Evolutionary conservation across 2,329 filamentous ascomycete genomes (phyloP).

Genomic region (Hypoxylon sp.): DNA sequence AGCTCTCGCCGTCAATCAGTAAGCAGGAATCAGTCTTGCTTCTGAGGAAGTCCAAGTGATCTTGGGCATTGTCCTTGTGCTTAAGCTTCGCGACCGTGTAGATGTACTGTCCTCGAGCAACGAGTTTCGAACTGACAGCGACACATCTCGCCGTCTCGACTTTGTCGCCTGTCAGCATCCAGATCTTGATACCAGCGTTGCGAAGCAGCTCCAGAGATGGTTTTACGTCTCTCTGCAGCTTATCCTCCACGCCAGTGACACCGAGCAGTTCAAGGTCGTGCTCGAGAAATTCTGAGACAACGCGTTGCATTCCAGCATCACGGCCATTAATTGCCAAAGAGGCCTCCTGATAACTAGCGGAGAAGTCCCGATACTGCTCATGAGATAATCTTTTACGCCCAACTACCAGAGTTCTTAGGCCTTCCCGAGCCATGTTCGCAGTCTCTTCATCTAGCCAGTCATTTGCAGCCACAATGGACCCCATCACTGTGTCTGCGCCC

Average conservation of each 20-base stretch:
- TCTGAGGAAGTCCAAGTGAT: constrained; percentile 88
- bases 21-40: constrained; percentile 89
- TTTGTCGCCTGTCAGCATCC: constrained; percentile 99
- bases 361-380: constrained; percentile 86
- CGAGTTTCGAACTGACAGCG: constrained; percentile 93
- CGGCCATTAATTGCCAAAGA: constrained; percentile 83
- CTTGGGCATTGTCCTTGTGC: constrained; percentile 85
- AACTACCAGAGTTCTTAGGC: constrained; percentile 91
- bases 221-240: constrained; percentile 95
- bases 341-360: constrained; percentile 79
- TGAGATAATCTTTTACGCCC: constrained; percentile 88
- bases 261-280: constrained; percentile 90
- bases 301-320: constrained; percentile 83
- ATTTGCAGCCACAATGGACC: constrained; percentile 92
- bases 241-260: constrained; percentile 98
- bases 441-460: constrained; percentile 99
- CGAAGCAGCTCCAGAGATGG: constrained; percentile 93
- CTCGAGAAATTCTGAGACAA: constrained; percentile 86
- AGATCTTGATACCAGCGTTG: constrained; percentile 98
- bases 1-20: constrained; percentile 93
- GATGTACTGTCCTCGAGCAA: constrained; percentile 93
- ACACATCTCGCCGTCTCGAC: constrained; percentile 98
- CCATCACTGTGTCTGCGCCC: constrained; percentile 98
- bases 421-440: constrained; percentile 99
- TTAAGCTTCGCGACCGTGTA: constrained; percentile 91